Evolutionary conservation across 805 yeast species (phyloP).

Genomic region (Starmerella roubikii): DNA sequence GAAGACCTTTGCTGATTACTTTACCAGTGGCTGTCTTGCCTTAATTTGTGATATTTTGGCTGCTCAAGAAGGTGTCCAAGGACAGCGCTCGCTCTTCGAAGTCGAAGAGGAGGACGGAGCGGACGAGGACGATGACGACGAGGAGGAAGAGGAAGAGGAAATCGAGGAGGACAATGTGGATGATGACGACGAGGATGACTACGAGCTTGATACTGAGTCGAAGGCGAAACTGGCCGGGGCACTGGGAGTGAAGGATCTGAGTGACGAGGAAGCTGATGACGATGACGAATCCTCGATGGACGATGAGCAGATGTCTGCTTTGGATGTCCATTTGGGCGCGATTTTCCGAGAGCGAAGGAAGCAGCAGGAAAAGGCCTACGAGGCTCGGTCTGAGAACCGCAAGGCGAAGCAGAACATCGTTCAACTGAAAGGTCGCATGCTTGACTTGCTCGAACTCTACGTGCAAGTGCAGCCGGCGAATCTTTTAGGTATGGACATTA

Average conservation of each 20-base stretch:
- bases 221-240: conserved; percentile 18
- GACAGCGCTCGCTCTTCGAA: conserved; percentile 64
- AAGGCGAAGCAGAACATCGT: conserved; percentile 71
- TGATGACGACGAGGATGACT: conserved; percentile 1
- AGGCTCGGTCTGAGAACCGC: conserved; percentile 47
- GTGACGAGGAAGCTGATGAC: conserved; percentile 27
- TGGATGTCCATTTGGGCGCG: conserved; percentile 68
- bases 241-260: conserved; percentile 11
- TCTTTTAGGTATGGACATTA: conserved; percentile 27
- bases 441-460: conserved; percentile 63
- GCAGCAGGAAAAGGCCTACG: conserved; percentile 44
- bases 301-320: conserved; percentile 91
- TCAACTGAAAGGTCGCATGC: conserved; percentile 60
- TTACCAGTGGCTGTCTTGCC: conserved; percentile 34
- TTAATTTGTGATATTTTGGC: conserved; percentile 41
- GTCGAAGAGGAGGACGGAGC: conserved; percentile 37
- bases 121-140: conserved; percentile 29
- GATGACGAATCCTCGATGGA: conserved; percentile 75
- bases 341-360: conserved; percentile 75
- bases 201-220: conserved; percentile 15
- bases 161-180: conserved; percentile 23
- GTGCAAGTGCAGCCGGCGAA: conserved; percentile 33
- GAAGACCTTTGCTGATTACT: conserved; percentile 40
- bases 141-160: conserved; percentile 29
- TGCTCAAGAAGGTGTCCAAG: conserved; percentile 68